phyloP scores from a whole-genome alignment of 345 rosid species.

The Odontarrhena argentea region DNA sequence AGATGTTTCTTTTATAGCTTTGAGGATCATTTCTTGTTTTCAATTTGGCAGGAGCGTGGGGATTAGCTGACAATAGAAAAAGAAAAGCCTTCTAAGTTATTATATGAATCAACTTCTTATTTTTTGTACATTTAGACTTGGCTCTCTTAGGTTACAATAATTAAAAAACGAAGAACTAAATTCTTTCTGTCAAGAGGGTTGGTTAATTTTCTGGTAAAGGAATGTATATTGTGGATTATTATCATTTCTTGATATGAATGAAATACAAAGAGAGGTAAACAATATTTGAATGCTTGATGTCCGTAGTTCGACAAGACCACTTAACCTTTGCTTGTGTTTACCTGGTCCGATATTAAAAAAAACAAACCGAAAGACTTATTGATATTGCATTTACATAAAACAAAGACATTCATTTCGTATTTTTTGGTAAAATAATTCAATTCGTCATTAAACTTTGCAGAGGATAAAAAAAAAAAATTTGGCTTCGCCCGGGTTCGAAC shows the following conservation, averaged over 20 bases:
- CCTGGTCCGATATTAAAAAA: too few species aligned
- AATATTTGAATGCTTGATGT: too few species aligned
- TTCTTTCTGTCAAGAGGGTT: neutral
- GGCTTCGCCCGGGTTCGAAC: too few species aligned
- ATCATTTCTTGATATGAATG: constrained; percentile 33
- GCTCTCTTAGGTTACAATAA: constrained; percentile 12
- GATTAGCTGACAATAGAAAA: constrained; percentile 41
- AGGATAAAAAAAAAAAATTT: too few species aligned
- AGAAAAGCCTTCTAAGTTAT: neutral
- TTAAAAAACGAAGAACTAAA: constrained; percentile 12
- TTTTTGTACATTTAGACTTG: constrained; percentile 23
- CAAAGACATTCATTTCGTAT: too few species aligned
- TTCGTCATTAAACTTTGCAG: too few species aligned
- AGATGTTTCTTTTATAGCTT: neutral
- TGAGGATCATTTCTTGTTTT: constrained; percentile 14
- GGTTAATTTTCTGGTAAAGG: neutral
- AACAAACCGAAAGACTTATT: too few species aligned
- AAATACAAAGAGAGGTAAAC: constrained; percentile 8
- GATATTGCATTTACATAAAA: too few species aligned
- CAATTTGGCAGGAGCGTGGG: constrained; percentile 54
- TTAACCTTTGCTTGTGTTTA: too few species aligned
- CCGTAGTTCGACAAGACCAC: too few species aligned
- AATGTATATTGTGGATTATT: constrained; percentile 36
- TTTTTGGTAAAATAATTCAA: too few species aligned
- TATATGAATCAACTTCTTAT: constrained; percentile 18